Percentiles rank a stretch among this genome's conserved stretches.
Evolutionary conservation across 2,329 filamentous ascomycete genomes (phyloP).

Genomic region (Allantophomopsis cytisporea): DNA sequence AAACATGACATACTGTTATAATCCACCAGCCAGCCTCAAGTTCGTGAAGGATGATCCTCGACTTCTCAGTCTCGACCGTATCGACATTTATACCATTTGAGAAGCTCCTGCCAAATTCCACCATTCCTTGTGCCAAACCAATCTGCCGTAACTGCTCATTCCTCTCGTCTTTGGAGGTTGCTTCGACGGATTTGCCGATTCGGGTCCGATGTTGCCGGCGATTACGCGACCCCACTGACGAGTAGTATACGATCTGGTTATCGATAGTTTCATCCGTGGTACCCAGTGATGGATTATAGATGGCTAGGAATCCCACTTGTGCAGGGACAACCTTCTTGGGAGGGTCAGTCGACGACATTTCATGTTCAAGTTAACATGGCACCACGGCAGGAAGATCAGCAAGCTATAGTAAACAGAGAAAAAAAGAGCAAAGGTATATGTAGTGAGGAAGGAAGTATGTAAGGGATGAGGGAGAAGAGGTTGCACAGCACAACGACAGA

Average conservation of each 20-base stretch:
- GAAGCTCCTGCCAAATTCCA: constrained; percentile 83
- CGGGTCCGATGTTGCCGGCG: constrained; percentile 1
- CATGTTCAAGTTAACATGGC: constrained; percentile 5
- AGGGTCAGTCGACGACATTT: constrained; percentile 9
- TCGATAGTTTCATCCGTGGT: constrained; percentile 42
- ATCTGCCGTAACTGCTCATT: constrained; percentile 88
- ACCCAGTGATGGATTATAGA: constrained; percentile 83
- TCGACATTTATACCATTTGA: constrained; percentile 65
- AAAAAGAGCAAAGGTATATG: too few species aligned
- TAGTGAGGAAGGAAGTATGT: too few species aligned
- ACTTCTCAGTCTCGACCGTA: constrained; percentile 81
- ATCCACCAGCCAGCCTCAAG: constrained; percentile 93
- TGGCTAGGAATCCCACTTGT: constrained; percentile 78
- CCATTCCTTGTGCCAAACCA: constrained; percentile 92
- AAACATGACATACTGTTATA: constrained; percentile 53
- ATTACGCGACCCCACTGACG: constrained; percentile 13
- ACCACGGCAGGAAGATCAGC: not conserved
- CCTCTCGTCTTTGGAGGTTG: constrained; percentile 43
- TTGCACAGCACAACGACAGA: too few species aligned
- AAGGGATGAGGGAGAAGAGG: too few species aligned
- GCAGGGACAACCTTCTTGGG: constrained; percentile 40
- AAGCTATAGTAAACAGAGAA: too few species aligned
- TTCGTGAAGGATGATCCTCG: constrained; percentile 73
- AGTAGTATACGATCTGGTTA: constrained; percentile 86
- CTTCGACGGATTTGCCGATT: constrained; percentile 11